Percentiles rank a stretch among this genome's conserved stretches.
Conservation (phyloP, 768 basidiomycete species). For the Termitomyces sp. region DNA sequence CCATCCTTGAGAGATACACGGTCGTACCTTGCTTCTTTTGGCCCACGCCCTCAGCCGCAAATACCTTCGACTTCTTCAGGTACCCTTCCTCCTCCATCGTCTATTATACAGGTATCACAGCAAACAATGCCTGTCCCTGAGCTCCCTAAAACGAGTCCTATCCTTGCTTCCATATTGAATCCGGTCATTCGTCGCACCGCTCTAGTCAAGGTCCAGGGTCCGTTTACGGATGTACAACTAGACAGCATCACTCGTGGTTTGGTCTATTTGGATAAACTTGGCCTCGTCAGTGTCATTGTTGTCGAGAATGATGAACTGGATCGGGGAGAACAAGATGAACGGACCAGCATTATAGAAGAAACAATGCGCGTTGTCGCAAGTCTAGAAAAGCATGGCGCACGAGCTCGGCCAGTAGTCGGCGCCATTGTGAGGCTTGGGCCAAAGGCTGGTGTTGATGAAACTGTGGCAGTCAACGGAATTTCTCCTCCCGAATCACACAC, state of each 20-base stretch:
- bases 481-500: constrained; percentile 72
- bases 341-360: constrained; percentile 64
- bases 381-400: constrained; percentile 81
- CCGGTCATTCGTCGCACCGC: constrained; percentile 84
- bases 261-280: constrained; percentile 93
- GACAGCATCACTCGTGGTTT: constrained; percentile 92
- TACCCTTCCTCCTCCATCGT: constrained; percentile 22
- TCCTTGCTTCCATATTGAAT: constrained; percentile 74
- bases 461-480: constrained; percentile 24
- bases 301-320: constrained; percentile 80
- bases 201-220: constrained; percentile 94
- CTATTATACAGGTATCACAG: constrained; percentile 18
- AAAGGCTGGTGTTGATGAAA: constrained; percentile 44
- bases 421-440: constrained; percentile 82
- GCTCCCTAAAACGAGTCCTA: constrained; percentile 40
- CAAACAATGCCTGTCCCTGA: constrained; percentile 31
- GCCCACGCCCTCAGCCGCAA: constrained; percentile 47
- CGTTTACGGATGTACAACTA: constrained; percentile 88
- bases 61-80: constrained; percentile 19
- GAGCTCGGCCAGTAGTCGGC: constrained; percentile 84
- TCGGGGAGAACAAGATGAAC: constrained; percentile 65
- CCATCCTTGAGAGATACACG: constrained; percentile 89
- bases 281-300: constrained; percentile 92
- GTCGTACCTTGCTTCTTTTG: constrained; percentile 89
- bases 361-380: constrained; percentile 78